phyloP scores from a whole-genome alignment of 805 yeast genomes.

The Pichia cephalocereana region DNA sequence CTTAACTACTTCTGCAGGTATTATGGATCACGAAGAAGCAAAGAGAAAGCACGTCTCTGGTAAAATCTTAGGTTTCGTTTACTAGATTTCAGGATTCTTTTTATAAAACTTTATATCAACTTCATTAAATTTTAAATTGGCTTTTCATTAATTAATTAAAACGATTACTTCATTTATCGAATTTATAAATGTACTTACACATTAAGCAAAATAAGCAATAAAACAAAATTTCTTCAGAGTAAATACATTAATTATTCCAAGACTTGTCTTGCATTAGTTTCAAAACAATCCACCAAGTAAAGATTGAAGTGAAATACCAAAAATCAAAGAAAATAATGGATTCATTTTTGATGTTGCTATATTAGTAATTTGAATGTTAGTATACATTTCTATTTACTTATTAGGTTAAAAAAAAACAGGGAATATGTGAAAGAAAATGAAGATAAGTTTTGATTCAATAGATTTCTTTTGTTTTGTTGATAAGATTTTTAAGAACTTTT shows the following conservation, averaged over 20 bases:
- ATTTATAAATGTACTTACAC: background rate
- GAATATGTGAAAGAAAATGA: background rate
- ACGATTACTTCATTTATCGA: too few relatives aligned
- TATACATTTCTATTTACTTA: background rate
- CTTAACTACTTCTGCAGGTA: constrained; percentile 98
- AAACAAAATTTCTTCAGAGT: background rate
- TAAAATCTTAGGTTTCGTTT: constrained; percentile 96
- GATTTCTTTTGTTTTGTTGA: too few relatives aligned
- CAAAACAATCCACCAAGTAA: constrained; percentile 4
- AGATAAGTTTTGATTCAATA: background rate
- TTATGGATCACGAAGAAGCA: constrained; percentile 99
- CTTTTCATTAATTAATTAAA: background rate
- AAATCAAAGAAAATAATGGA: constrained; percentile 4
- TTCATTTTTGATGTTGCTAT: constrained; percentile 3
- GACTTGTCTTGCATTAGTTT: background rate
- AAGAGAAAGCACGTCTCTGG: constrained; percentile 99
- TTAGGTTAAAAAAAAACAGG: background rate
- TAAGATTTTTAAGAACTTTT: too few relatives aligned
- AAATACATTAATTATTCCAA: background rate
- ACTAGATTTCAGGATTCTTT: constrained; percentile 38
- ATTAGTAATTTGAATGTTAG: constrained; percentile 1
- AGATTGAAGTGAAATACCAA: constrained; percentile 2
- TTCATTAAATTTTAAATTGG: background rate
- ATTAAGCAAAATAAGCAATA: background rate
- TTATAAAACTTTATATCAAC: background rate